These are phyloP conservation scores for Tribonema minus DNA, from an alignment of 108 stramenopile genomes.

Conservation along the genomic window DNA sequence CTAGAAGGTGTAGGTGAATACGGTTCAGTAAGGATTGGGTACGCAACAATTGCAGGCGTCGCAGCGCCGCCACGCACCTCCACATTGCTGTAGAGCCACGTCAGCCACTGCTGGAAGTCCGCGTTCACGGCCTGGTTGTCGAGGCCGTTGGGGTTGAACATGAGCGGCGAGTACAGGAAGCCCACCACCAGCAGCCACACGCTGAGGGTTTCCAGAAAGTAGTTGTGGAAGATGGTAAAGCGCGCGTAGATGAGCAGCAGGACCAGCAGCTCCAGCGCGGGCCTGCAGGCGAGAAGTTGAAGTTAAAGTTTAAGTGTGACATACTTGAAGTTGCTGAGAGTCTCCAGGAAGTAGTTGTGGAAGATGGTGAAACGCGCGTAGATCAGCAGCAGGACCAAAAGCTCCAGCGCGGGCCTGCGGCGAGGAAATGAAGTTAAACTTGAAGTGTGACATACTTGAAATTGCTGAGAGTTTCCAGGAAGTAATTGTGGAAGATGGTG, in stretches of 20 bases:
- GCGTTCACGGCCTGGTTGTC: constrained; percentile 5
- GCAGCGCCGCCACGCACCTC: no score
- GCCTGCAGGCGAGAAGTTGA: no score
- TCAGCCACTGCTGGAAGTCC: constrained; percentile 24
- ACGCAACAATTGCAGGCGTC: no score
- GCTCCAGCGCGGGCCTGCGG: constrained; percentile 38
- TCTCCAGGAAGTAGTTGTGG: constrained; percentile 35
- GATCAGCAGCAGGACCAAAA: constrained; percentile 19
- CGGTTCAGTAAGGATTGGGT: no score
- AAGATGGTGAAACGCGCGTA: constrained; percentile 17
- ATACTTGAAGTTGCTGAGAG: no score
- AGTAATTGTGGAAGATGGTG: constrained; percentile 15
- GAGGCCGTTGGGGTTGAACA: constrained; percentile 42
- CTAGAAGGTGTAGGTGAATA: no score
- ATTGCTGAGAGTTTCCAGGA: constrained; percentile 39
- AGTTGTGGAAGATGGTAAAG: constrained; percentile 8
- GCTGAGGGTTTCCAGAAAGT: constrained; percentile 38
- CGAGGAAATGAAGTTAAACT: no score
- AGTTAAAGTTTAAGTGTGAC: no score
- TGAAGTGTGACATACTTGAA: no score
- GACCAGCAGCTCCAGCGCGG: constrained; percentile 36
- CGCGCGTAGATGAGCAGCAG: constrained; percentile 20
- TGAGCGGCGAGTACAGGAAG: constrained; percentile 18
- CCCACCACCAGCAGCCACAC: constrained; percentile 37
- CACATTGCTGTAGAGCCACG: constrained; percentile 22